Evolutionary conservation across 73 alveolate genomes (phyloP), one percentile per base, ranked within the genome.

Genomic region (Effrenium voratum): DNA sequence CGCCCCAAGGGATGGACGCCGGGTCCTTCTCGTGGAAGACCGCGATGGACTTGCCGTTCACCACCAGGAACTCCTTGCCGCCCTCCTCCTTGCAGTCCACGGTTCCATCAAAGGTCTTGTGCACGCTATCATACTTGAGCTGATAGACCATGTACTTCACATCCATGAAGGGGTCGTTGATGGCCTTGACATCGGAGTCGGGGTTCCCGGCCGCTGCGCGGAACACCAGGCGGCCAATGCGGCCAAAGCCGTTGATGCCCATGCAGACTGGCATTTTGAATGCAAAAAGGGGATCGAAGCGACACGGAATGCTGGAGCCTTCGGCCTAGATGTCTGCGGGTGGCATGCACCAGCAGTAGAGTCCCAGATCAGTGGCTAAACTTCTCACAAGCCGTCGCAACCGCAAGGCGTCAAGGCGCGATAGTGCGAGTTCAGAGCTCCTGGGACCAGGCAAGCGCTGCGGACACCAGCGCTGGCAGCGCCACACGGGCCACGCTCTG

Each of bases 101-200:
- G 19, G 88, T 77, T 44, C 88, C 88, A 28, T 77, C 43, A 63
- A 81, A 94, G 44, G 19, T 44, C 66, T 98, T 98, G 93, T 99
- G 99, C 83, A 99, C 99, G 47, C 99, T 99, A 95, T 99, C 99
- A 83, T 99, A 99, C 98, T 99, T 99, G 77, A 99, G 94, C 77
- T 94, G 94, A 75, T 99, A 99, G 81, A 98, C 99, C 98, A 99
- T 96, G 99, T 99, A 99, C 93, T 98, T 99, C 47, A 98, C 72
- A 75, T 98, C 99, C 99, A 99, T 99, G 99, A 99, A 99, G 93
- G 99, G 99, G 68, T 99, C 99, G 87, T 99, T 99, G 98, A 99
- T 83, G 72, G 99, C 99, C n/a, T n/a, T n/a, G n/a, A n/a, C n/a
- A n/a, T n/a, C n/a, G n/a, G n/a, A n/a, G n/a, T n/a, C n/a, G n/a